Percentiles rank a stretch among this genome's conserved stretches.
phyloP scores from a whole-genome alignment of 345 rosid genomes.

The Crucihimalaya himalaica region DNA sequence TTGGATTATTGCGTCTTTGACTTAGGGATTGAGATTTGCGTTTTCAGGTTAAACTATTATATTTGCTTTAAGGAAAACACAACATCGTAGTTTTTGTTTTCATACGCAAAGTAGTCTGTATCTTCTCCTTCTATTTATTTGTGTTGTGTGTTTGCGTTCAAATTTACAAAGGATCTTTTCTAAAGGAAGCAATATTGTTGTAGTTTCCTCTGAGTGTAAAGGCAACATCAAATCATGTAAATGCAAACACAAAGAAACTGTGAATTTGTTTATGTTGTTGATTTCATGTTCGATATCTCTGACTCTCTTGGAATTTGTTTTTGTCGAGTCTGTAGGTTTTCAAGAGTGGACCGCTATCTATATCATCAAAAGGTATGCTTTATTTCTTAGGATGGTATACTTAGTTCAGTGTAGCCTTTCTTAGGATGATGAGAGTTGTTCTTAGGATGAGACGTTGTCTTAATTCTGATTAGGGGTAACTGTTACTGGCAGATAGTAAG shows the following conservation, averaged over 20 bases:
- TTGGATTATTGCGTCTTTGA: neutral
- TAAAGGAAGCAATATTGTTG: neutral
- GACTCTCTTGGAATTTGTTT: slow-evolving; percentile 6
- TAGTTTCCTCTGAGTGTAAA: neutral
- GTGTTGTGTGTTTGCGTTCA: neutral
- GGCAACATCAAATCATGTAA: neutral
- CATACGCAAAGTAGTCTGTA: neutral
- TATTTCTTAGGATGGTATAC: slow-evolving; percentile 2
- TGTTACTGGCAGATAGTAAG: slow-evolving; percentile 20
- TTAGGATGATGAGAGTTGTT: slow-evolving; percentile 11
- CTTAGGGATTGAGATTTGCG: neutral
- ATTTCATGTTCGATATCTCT: neutral
- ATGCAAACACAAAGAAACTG: neutral
- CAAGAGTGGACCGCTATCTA: slow-evolving; percentile 80
- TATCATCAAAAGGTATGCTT: slow-evolving; percentile 77
- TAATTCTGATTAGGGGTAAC: slow-evolving; percentile 12
- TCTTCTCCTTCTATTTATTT: neutral
- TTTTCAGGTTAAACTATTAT: neutral
- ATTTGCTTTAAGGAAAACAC: neutral
- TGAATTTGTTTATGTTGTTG: slow-evolving; percentile 1
- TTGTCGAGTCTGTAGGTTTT: slow-evolving; percentile 56
- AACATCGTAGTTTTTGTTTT: neutral
- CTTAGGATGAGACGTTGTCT: neutral
- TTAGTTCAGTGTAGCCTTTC: neutral
- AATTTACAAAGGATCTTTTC: neutral